phyloP scores from a whole-genome alignment of 2,329 filamentous ascomycete genomes.

The Fusarium nygamai region DNA sequence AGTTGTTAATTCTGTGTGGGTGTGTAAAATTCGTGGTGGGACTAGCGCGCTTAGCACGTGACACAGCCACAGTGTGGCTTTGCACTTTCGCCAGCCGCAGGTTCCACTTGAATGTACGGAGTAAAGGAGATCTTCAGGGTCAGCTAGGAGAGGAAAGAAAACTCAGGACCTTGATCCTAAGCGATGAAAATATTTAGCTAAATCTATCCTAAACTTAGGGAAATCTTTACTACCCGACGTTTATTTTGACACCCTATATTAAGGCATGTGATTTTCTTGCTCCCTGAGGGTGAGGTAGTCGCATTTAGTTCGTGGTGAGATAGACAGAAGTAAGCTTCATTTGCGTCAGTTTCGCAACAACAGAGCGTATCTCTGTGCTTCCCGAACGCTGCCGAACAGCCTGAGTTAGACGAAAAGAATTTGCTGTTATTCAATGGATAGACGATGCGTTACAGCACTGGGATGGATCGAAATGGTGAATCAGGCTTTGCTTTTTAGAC shows the following conservation, averaged over 20 bases:
- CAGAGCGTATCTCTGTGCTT: not conserved
- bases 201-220: not conserved
- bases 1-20: slow-evolving; percentile 10
- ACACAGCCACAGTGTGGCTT: not conserved
- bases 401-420: not conserved
- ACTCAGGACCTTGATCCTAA: not conserved
- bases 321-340: not conserved
- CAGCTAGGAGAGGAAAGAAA: not conserved
- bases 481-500: not conserved
- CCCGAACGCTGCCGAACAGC: not conserved
- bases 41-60: not conserved
- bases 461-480: not conserved
- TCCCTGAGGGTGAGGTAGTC: not conserved
- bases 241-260: not conserved
- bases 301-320: not conserved
- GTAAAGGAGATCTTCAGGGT: too few species aligned
- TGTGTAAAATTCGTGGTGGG: slow-evolving; percentile 2
- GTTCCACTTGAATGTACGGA: not conserved
- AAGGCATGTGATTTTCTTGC: not conserved
- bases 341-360: not conserved
- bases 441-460: not conserved
- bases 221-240: not conserved
- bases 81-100: not conserved
- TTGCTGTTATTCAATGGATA: not conserved
- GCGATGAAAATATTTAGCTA: not conserved